A percentile compares a stretch with the other conserved stretches of the same genome.
phyloP scores from a whole-genome alignment of 495 filamentous ascomycete species.

The Pseudoneurospora amorphoporcata region DNA sequence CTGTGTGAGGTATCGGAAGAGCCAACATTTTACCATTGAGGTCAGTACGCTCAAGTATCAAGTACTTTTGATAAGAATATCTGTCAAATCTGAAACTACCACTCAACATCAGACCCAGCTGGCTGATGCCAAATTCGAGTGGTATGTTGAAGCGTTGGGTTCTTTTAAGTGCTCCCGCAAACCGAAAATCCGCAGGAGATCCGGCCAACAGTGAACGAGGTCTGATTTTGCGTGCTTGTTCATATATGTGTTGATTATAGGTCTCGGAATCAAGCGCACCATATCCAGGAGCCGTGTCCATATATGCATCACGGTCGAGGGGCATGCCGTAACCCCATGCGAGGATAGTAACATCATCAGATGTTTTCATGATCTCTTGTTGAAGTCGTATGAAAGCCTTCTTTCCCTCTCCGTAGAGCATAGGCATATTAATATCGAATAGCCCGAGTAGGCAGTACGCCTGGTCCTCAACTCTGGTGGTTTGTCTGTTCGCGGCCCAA shows the following conservation, averaged over 20 bases:
- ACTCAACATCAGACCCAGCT: not conserved
- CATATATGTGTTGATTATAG: not conserved
- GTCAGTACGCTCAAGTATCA: not conserved
- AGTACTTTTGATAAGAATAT: not conserved
- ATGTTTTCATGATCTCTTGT: constrained; percentile 20
- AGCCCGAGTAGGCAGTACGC: constrained; percentile 31
- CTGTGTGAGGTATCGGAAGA: not conserved
- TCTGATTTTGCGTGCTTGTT: not conserved
- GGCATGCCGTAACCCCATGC: not conserved
- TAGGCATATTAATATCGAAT: constrained; percentile 23
- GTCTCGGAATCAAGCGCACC: too few relatives aligned
- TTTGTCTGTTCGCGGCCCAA: constrained; percentile 24
- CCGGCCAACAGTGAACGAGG: not conserved
- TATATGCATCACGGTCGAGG: not conserved
- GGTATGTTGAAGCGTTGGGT: not conserved
- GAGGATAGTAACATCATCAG: constrained; percentile 9
- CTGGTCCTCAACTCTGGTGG: constrained; percentile 24
- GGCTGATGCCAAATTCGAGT: not conserved
- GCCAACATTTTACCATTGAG: not conserved
- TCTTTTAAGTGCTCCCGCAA: not conserved
- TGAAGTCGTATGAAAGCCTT: constrained; percentile 24
- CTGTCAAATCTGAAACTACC: not conserved
- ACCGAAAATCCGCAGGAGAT: not conserved
- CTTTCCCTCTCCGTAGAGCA: constrained; percentile 30
- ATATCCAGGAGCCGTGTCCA: not conserved